Conservation (phyloP, 2,329 filamentous ascomycete species). For the Exutisphaerella laricina region DNA sequence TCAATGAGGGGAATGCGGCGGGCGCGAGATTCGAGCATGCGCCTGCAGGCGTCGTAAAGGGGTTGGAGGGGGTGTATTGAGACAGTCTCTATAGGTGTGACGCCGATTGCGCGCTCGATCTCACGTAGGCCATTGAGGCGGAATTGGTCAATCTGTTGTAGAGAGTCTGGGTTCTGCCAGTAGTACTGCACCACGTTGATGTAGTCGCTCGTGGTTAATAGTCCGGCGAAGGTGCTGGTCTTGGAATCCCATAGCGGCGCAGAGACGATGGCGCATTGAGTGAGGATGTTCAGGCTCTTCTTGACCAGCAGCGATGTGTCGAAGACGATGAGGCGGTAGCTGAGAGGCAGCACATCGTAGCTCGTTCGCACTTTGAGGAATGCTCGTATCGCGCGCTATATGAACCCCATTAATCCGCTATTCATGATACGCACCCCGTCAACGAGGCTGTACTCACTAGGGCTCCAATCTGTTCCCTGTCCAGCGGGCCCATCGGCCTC, state of each 20-base stretch:
- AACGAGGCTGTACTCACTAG: slow-evolving; percentile 59
- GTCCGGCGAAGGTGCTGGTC: slow-evolving; percentile 84
- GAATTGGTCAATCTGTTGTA: slow-evolving; percentile 89
- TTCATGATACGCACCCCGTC: slow-evolving; percentile 5
- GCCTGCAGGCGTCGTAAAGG: slow-evolving; percentile 89
- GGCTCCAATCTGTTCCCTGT: slow-evolving; percentile 72
- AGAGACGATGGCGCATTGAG: slow-evolving; percentile 96
- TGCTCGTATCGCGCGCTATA: slow-evolving; percentile 80
- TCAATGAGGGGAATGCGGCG: slow-evolving; percentile 92
- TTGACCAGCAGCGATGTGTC: slow-evolving; percentile 93
- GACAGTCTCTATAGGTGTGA: slow-evolving; percentile 84
- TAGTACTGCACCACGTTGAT: slow-evolving; percentile 99
- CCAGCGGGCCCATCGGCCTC: slow-evolving; percentile 43
- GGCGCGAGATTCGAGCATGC: slow-evolving; percentile 89
- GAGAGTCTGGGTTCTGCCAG: slow-evolving; percentile 88
- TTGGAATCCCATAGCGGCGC: slow-evolving; percentile 95
- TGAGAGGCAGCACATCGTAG: slow-evolving; percentile 95
- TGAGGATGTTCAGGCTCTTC: slow-evolving; percentile 92
- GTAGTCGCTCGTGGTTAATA: slow-evolving; percentile 93
- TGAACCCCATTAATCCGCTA: slow-evolving; percentile 5
- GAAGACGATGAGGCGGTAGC: slow-evolving; percentile 91
- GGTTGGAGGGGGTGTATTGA: slow-evolving; percentile 89
- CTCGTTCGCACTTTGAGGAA: slow-evolving; percentile 95
- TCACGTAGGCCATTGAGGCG: slow-evolving; percentile 87
- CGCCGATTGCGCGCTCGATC: slow-evolving; percentile 90